Evolutionary conservation across 257 asterid genomes (phyloP).

Genomic region (Verbena officinalis): DNA sequence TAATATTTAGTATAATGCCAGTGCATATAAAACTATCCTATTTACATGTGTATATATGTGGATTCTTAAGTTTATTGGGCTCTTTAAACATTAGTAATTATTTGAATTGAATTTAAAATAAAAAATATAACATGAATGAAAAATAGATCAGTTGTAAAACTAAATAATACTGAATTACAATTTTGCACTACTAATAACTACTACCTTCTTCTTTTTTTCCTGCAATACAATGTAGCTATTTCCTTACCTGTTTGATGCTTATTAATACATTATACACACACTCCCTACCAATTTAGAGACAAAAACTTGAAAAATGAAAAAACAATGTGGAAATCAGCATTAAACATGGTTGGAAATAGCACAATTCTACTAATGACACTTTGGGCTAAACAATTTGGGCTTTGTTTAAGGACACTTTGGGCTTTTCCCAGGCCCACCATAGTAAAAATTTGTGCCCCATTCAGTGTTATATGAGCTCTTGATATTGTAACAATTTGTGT

Average conservation of each 20-base stretch:
- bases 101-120: too few relatives aligned
- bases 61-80: too few relatives aligned
- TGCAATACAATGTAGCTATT: constrained; percentile 49
- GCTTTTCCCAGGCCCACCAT: constrained; percentile 88
- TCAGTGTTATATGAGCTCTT: constrained; percentile 63
- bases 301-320: constrained; percentile 29
- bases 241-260: constrained; percentile 68
- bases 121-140: too few relatives aligned
- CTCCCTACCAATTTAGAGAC: constrained; percentile 11
- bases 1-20: too few relatives aligned
- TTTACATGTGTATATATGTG: too few relatives aligned
- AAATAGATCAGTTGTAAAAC: too few relatives aligned
- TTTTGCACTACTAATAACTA: constrained; percentile 23
- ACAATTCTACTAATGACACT: constrained; percentile 34
- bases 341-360: constrained; percentile 69
- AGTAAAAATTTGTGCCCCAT: constrained; percentile 91
- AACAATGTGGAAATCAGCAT: constrained; percentile 37
- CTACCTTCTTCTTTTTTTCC: constrained; percentile 8
- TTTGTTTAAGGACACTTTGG: constrained; percentile 46
- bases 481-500: constrained; percentile 74
- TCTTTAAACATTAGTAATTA: too few relatives aligned
- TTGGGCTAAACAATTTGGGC: constrained; percentile 33
- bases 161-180: constrained; percentile 14
- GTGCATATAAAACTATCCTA: too few relatives aligned
- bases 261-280: constrained; percentile 36